Evolutionary conservation across 257 asterid species (phyloP).

Genomic region (Fraxinus cuspidata): DNA sequence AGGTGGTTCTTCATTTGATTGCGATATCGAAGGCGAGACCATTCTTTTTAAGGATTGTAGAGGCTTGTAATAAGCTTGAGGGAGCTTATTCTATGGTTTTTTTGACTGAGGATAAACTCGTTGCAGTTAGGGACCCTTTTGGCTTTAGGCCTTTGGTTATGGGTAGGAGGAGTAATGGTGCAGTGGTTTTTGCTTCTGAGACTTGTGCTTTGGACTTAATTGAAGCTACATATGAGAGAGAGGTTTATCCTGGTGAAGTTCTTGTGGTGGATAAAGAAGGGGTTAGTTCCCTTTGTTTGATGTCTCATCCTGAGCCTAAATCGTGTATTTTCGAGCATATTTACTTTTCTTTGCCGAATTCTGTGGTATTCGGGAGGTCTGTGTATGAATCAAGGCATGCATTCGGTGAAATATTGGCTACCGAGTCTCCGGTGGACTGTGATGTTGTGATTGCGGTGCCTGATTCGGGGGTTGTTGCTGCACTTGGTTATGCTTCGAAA

Average conservation of each 20-base stretch:
- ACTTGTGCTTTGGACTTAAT: conserved; percentile 71
- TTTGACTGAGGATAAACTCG: conserved; percentile 61
- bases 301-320: conserved; percentile 65
- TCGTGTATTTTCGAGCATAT: conserved; percentile 89
- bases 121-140: conserved; percentile 61
- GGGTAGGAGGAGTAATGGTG: conserved; percentile 66
- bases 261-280: conserved; percentile 65
- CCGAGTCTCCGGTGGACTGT: conserved; percentile 78
- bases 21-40: conserved; percentile 91
- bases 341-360: conserved; percentile 76
- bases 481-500: conserved; percentile 85
- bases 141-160: conserved; percentile 72
- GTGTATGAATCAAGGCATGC: conserved; percentile 75
- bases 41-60: conserved; percentile 77
- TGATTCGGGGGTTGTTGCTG: conserved; percentile 93
- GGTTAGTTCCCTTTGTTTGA: conserved; percentile 52
- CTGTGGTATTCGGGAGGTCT: conserved; percentile 73
- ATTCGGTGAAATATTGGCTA: conserved; percentile 75
- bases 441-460: conserved; percentile 96
- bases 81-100: conserved; percentile 90
- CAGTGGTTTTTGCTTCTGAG: conserved; percentile 67
- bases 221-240: conserved; percentile 78
- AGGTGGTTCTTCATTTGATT: conserved; percentile 79
- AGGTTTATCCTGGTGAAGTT: conserved; percentile 68
- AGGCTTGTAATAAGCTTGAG: conserved; percentile 78